Percentiles rank a stretch among this genome's conserved stretches.
Conservation (phyloP, 495 filamentous ascomycete genomes). For the Daldinia caldariorum region DNA sequence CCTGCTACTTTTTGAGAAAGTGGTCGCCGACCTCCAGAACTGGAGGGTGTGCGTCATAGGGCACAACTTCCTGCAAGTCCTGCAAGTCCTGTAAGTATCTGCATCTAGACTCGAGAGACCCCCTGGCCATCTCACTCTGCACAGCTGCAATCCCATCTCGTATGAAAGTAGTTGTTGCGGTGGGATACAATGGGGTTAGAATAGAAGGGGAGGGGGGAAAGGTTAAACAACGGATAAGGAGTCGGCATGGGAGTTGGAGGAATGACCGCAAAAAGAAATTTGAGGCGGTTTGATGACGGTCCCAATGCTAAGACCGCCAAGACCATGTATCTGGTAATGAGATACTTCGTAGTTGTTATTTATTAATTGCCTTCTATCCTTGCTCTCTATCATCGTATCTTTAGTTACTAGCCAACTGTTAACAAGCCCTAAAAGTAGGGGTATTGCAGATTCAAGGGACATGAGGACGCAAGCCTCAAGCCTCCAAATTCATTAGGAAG, state of each 20-base stretch:
- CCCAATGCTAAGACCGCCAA: constrained; percentile 41
- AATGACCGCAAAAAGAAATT: constrained; percentile 9
- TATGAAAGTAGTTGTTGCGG: constrained; percentile 30
- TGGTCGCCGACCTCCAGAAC: constrained; percentile 45
- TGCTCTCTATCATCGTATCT: constrained; percentile 20
- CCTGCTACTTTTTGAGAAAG: constrained; percentile 43
- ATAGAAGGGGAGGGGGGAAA: constrained; percentile 8
- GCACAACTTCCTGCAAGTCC: constrained; percentile 27
- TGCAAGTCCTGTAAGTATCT: constrained; percentile 37
- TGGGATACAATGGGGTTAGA: constrained; percentile 23
- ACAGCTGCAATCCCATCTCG: constrained; percentile 33
- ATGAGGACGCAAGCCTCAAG: not conserved
- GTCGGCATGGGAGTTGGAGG: constrained; percentile 23
- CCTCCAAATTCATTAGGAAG: not conserved
- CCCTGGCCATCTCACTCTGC: constrained; percentile 36
- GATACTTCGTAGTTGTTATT: constrained; percentile 28
- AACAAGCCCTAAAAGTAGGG: constrained; percentile 4
- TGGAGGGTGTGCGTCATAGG: constrained; percentile 46
- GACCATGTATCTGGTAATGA: constrained; percentile 33
- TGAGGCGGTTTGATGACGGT: constrained; percentile 26
- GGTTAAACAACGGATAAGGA: constrained; percentile 16
- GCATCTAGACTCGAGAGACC: constrained; percentile 43
- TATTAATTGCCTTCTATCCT: constrained; percentile 36
- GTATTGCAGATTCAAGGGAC: constrained; percentile 21
- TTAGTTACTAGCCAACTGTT: constrained; percentile 20